Evolutionary conservation across 2,329 filamentous ascomycete species (phyloP), one percentile per base, ranked within the genome.

Genomic region (Colletotrichum horii): DNA sequence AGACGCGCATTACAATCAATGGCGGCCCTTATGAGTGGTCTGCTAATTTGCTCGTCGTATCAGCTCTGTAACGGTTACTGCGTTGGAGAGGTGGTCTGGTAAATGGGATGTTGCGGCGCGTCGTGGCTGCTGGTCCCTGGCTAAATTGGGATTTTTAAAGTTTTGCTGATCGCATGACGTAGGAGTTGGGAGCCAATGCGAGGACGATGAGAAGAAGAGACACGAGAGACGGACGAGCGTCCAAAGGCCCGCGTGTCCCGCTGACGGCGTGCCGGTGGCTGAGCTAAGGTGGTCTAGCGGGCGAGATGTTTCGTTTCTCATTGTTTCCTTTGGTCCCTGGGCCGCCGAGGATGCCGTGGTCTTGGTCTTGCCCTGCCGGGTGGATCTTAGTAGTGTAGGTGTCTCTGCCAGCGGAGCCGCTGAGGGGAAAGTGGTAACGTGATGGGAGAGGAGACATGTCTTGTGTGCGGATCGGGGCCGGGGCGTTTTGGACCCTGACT

Each of bases 261-360:
- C 66, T 69, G 48, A 38, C 58, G 70, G 74, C 26, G n/a, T 22
- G 70, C 48, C 22, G 14, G 65, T 74, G 74, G 74, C 74, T 74
- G 74, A 61, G 70, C 70, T 55, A 69, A 76, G 58, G 60, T 58
- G 67, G 48, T 38, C 28, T 67, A 55, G 73, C 68, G 64, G 70
- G 28, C 24, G 24, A 48, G 55, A 66, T 74, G 70, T 74, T 76
- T 74, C 74, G 74, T 74, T 76, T 76, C 43, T 34, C 22, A 32
- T 65, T 34, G 32, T 48, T 28, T 30, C 66, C 16, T 28, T 30
- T 36, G 58, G 19, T 32, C 24, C 43, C 43, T 71, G 14, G 34
- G 34, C 24, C 30, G 22, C 62, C 69, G 16, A 55, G 38, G 61
- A 64, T 73, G 70, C 65, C 38, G 69, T 48, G 48, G 38, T 26